Evolutionary conservation across 805 yeast species (phyloP).

Genomic region (Ogataea ganodermae): DNA sequence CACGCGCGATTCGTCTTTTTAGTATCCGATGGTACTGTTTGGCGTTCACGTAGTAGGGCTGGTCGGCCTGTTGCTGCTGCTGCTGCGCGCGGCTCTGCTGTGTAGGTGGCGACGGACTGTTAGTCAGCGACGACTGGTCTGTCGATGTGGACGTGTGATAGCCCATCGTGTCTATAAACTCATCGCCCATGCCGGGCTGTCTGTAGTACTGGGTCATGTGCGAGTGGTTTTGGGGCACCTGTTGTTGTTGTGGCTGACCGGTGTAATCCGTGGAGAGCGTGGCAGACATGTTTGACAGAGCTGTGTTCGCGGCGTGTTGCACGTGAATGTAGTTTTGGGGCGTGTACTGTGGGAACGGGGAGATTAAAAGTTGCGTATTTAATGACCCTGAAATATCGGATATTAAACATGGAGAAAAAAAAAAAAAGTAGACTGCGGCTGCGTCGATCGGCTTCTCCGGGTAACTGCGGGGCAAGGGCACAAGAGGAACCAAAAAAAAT

Average conservation of each 20-base stretch:
- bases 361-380: neutral
- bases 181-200: slow-evolving; percentile 17
- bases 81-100: slow-evolving; percentile 9
- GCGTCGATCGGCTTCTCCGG: slow-evolving; percentile 9
- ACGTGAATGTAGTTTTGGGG: neutral
- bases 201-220: slow-evolving; percentile 18
- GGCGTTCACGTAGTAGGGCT: slow-evolving; percentile 96
- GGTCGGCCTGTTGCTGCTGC: slow-evolving; percentile 47
- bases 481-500: neutral
- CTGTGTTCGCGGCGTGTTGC: neutral
- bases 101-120: slow-evolving; percentile 24
- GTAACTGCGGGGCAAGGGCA: slow-evolving; percentile 2
- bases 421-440: neutral
- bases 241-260: slow-evolving; percentile 17
- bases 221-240: slow-evolving; percentile 11
- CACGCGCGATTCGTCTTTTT: slow-evolving; percentile 91
- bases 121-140: slow-evolving; percentile 25
- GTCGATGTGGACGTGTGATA: slow-evolving; percentile 24
- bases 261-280: slow-evolving; percentile 21
- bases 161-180: slow-evolving; percentile 22
- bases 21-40: slow-evolving; percentile 95
- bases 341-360: neutral
- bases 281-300: slow-evolving; percentile 14
- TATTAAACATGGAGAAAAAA: slow-evolving; percentile 2
- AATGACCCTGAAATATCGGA: slow-evolving; percentile 10